Percentiles rank a stretch among this genome's conserved stretches.
Evolutionary conservation across 2,329 filamentous ascomycete genomes (phyloP).

Genomic region (Thermoascus crustaceus): DNA sequence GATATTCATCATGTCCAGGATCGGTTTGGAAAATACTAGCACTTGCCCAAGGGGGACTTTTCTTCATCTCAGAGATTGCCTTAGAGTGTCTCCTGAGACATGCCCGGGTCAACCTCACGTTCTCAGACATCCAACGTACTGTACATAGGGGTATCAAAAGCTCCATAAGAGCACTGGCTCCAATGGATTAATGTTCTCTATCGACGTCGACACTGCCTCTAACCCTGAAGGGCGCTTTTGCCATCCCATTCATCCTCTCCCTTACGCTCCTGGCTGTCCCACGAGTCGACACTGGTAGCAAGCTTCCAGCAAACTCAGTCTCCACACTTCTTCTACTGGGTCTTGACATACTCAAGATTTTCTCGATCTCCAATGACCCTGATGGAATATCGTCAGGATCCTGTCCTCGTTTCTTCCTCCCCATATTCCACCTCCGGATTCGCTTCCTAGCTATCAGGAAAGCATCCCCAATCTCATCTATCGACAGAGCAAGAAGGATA

Average conservation of each 20-base stretch:
- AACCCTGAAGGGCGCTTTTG: not conserved
- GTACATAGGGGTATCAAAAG: too few relatives aligned
- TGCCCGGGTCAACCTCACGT: too few relatives aligned
- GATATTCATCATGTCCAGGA: too few relatives aligned
- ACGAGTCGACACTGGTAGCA: slow-evolving; percentile 20
- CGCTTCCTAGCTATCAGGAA: slow-evolving; percentile 17
- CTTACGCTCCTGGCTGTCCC: slow-evolving; percentile 10
- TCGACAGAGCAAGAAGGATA: slow-evolving; percentile 38
- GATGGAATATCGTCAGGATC: not conserved
- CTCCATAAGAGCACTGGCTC: too few relatives aligned
- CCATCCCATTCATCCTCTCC: not conserved
- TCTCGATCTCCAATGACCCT: slow-evolving; percentile 17
- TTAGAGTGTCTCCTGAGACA: too few relatives aligned
- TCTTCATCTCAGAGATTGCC: too few relatives aligned
- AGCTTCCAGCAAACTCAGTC: slow-evolving; percentile 15
- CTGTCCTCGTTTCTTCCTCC: not conserved
- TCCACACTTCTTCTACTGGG: slow-evolving; percentile 19
- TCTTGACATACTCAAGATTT: slow-evolving; percentile 16
- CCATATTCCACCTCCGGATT: slow-evolving; percentile 16
- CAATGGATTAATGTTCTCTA: not conserved
- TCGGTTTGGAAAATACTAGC: too few relatives aligned
- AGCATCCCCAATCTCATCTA: slow-evolving; percentile 35
- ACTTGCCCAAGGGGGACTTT: too few relatives aligned
- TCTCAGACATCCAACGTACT: too few relatives aligned
- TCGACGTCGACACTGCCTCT: slow-evolving; percentile 5